Percentiles rank a stretch among this genome's conserved stretches.
phyloP scores from a whole-genome alignment of 73 alveolate genomes.

The Breviolum minutum region DNA sequence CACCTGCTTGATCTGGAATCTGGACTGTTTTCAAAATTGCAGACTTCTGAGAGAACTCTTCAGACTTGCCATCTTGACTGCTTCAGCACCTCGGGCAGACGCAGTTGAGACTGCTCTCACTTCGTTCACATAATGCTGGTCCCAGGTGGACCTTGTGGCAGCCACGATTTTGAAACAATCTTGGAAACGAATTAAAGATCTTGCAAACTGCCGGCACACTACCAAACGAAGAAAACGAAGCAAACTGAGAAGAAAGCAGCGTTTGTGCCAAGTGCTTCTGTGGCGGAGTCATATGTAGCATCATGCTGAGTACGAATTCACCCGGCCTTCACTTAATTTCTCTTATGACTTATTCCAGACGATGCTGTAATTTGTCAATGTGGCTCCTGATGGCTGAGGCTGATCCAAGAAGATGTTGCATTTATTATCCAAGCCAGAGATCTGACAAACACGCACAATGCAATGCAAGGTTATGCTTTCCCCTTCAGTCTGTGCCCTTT shows the following conservation, averaged over 20 bases:
- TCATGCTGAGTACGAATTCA: background rate
- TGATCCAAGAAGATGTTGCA: background rate
- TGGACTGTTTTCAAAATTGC: too few relatives aligned
- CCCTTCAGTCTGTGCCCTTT: too few relatives aligned
- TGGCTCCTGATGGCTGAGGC: background rate
- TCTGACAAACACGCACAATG: too few relatives aligned
- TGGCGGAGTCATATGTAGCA: constrained; percentile 28
- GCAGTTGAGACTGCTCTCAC: constrained; percentile 2
- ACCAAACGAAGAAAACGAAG: background rate
- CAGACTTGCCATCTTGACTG: background rate
- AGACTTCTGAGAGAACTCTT: too few relatives aligned
- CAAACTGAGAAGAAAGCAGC: background rate
- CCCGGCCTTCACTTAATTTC: too few relatives aligned
- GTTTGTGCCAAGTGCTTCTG: background rate
- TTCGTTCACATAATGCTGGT: constrained; percentile 29
- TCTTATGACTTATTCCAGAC: too few relatives aligned
- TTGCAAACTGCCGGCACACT: background rate
- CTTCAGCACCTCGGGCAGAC: background rate
- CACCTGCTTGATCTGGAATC: too few relatives aligned
- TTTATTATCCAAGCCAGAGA: too few relatives aligned
- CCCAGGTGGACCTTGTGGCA: constrained; percentile 21
- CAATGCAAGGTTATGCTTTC: too few relatives aligned
- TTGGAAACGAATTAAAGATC: too few relatives aligned
- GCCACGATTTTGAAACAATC: too few relatives aligned
- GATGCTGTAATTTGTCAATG: too few relatives aligned